Evolutionary conservation across 163 green algal genomes (phyloP), one percentile per base, ranked within the genome.

Genomic region (Scenedesmus sp.): DNA sequence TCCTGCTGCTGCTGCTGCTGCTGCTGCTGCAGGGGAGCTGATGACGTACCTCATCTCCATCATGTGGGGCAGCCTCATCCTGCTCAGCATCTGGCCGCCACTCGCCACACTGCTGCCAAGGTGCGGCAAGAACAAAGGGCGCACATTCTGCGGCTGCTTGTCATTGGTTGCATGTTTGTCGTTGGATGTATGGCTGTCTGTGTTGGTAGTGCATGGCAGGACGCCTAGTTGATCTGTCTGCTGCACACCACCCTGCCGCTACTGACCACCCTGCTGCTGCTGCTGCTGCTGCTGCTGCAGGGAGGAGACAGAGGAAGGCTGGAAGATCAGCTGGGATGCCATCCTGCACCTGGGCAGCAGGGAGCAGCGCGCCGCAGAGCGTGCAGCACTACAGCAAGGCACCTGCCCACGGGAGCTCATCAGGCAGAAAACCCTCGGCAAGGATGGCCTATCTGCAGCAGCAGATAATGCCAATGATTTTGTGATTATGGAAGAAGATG

Each of bases 231-330:
- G 34, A 1, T 46, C 34, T 46, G 0, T 46, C 34, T 46, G 34
- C 34, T 46, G 34, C 0, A 46, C 34, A 46, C 34, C 34, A 46
- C 34, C 34, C 34, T 46, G 34, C 34, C 34, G 34, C 34, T 46
- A 46, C 34, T 46, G 34, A 23, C 55, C 7, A 86, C 94, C 46
- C 70, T 91, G 55, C 16, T 13, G 1, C 55, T 74, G 73, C 87
- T 16, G 34, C 46, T 52, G 85, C 1, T 34, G 15, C 57, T 12
- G 20, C 7, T 20, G 52, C 79, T 84, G 88, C 83, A 93, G 88
- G 23, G 91, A 91, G 86, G 92, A 95, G 83, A 95, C 92, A 12
- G 92, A 95, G 62, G 20, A 64, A 13, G 93, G 93, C 10, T 95
- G 93, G 93, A 84, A 91, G 59, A 95, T 95, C 8, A 9, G 9